phyloP scores from a whole-genome alignment of 768 basidiomycete species.

The Tricholoma saponaceum region DNA sequence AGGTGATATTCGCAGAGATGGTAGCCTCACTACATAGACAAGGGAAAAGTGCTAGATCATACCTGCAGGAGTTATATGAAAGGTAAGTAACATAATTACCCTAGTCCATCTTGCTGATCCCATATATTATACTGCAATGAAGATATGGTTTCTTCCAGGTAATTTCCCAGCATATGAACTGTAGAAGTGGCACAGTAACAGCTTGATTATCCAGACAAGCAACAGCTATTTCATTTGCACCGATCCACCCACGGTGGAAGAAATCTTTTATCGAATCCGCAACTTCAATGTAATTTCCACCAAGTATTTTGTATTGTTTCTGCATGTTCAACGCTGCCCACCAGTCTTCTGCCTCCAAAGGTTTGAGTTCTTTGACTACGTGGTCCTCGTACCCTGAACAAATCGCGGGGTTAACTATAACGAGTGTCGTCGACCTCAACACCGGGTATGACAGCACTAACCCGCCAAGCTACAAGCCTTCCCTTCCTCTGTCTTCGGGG shows the following conservation, averaged over 20 bases:
- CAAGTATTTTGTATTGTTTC: neutral
- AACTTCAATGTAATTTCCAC: conserved; percentile 41
- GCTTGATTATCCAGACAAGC: conserved; percentile 45
- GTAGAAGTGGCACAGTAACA: neutral
- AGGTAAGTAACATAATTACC: conserved; percentile 32
- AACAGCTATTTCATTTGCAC: conserved; percentile 81
- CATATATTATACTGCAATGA: neutral
- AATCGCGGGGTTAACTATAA: conserved; percentile 59
- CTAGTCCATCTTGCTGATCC: neutral
- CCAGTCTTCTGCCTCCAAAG: conserved; percentile 13
- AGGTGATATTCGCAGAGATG: conserved; percentile 73
- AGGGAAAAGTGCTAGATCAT: conserved; percentile 49
- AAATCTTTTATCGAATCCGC: conserved; percentile 66
- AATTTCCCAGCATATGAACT: neutral
- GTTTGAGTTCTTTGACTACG: conserved; percentile 6
- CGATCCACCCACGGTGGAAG: conserved; percentile 60
- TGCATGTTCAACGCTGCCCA: neutral
- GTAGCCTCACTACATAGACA: conserved; percentile 44
- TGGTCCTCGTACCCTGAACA: conserved; percentile 54
- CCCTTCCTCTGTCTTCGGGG: conserved; percentile 67
- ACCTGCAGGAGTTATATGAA: conserved; percentile 62
- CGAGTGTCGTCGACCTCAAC: conserved; percentile 71
- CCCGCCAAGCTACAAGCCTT: conserved; percentile 58
- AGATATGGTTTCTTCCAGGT: conserved; percentile 83
- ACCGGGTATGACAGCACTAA: conserved; percentile 73